These are phyloP conservation scores for Mallotus repandus DNA, from an alignment of 441 rosid genomes.

Conservation along the genomic window DNA sequence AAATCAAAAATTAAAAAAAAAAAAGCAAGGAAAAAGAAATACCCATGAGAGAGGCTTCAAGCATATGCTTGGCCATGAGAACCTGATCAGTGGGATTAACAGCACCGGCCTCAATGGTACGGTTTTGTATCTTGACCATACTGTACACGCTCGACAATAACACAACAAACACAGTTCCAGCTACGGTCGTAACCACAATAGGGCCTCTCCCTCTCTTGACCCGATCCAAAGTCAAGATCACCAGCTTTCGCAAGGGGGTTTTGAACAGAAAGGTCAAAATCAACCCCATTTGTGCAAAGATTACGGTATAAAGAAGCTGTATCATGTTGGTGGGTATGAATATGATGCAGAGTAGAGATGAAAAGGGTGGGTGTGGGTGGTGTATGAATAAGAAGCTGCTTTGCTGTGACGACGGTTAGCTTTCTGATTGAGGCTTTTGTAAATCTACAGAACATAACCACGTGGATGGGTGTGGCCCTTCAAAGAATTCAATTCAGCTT, in stretches of 20 bases:
- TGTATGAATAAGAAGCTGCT: no score
- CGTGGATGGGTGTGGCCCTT: no score
- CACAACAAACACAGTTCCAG: slow-evolving; percentile 53
- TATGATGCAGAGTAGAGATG: no score
- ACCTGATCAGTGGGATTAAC: slow-evolving; percentile 82
- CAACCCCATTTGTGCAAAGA: slow-evolving; percentile 60
- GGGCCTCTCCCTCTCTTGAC: slow-evolving; percentile 87
- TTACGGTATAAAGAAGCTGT: slow-evolving; percentile 60
- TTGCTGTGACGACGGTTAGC: no score
- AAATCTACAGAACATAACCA: no score
- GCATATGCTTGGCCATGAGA: slow-evolving; percentile 66
- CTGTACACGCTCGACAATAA: slow-evolving; percentile 57
- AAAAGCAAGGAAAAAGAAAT: slow-evolving; percentile 1
- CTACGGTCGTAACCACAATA: slow-evolving; percentile 62
- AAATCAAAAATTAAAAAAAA: background rate
- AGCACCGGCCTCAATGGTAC: slow-evolving; percentile 49
- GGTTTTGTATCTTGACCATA: slow-evolving; percentile 55
- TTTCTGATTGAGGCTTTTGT: no score
- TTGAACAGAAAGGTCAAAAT: slow-evolving; percentile 67
- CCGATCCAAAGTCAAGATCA: slow-evolving; percentile 62
- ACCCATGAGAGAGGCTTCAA: slow-evolving; percentile 94
- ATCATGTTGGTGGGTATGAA: slow-evolving; percentile 39
- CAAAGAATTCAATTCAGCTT: no score
- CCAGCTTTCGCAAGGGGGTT: slow-evolving; percentile 75
- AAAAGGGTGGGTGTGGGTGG: no score